Conservation (phyloP, 176 grass and related monocot genomes). For the Eremochloa ophiuroides region DNA sequence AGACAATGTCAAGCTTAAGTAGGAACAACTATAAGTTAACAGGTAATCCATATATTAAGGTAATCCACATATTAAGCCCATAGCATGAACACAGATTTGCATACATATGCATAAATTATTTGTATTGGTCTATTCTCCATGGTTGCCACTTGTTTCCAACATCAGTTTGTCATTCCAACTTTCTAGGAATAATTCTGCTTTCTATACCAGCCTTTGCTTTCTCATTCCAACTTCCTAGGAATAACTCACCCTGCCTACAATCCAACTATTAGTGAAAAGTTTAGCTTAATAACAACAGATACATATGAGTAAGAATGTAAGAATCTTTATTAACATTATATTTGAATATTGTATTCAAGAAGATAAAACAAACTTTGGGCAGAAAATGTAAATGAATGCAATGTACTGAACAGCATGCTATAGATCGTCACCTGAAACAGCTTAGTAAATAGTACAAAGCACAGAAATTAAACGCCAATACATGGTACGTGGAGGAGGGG, state of each 20-base stretch:
- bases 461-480: slow-evolving; percentile 15
- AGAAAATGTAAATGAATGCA: slow-evolving; percentile 24
- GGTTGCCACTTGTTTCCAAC: neutral
- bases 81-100: neutral
- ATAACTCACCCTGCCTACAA: neutral
- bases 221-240: neutral
- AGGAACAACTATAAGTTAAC: neutral
- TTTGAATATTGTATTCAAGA: neutral
- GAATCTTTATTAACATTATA: neutral
- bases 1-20: neutral
- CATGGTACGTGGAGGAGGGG: neutral
- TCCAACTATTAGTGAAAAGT: neutral
- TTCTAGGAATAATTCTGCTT: neutral
- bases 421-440: slow-evolving; percentile 17
- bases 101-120: neutral
- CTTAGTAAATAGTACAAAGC: slow-evolving; percentile 1
- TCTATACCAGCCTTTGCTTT: neutral
- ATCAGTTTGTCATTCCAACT: neutral
- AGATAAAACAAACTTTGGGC: neutral
- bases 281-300: slow-evolving; percentile 1
- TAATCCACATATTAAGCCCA: neutral
- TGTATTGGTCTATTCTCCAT: neutral
- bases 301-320: neutral
- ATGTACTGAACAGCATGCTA: neutral
- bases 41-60: slow-evolving; percentile 1